phyloP scores from a whole-genome alignment of 225 moss, liverwort and hornwort genomes.

The Thuidium tamariscinum region DNA sequence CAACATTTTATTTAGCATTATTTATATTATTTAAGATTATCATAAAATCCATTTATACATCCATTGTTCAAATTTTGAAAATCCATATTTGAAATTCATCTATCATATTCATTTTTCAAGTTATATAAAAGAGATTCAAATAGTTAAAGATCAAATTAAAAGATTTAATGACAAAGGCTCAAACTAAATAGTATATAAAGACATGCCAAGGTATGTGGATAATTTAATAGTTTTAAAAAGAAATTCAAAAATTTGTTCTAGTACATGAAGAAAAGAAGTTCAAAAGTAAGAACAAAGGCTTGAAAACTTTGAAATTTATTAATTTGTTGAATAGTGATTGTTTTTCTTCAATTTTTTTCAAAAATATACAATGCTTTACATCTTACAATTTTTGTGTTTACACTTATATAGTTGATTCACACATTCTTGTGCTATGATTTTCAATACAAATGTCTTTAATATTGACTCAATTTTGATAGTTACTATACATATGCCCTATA shows the following conservation, averaged over 20 bases:
- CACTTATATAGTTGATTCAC: fast-evolving
- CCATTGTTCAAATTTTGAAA: neutral
- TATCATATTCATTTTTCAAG: neutral
- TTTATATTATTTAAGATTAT: neutral
- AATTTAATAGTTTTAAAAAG: neutral
- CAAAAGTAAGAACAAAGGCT: fast-evolving
- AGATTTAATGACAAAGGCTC: neutral
- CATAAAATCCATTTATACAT: neutral
- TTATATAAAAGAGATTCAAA: neutral
- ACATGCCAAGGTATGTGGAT: neutral
- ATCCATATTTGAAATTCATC: neutral
- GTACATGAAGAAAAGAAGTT: neutral
- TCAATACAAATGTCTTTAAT: neutral
- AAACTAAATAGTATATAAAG: neutral
- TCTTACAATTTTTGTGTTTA: neutral
- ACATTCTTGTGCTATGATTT: too few species aligned
- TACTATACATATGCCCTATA: neutral
- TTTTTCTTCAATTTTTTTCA: neutral
- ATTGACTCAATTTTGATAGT: neutral
- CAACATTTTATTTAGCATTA: neutral
- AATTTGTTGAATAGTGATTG: neutral
- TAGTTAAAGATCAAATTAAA: neutral
- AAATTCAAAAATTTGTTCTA: neutral
- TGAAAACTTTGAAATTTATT: neutral
- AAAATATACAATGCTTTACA: neutral